These are phyloP conservation scores for Ceratobasidium sp. DNA, from an alignment of 1,284 basidiomycete genomes.

Conservation along the genomic window DNA sequence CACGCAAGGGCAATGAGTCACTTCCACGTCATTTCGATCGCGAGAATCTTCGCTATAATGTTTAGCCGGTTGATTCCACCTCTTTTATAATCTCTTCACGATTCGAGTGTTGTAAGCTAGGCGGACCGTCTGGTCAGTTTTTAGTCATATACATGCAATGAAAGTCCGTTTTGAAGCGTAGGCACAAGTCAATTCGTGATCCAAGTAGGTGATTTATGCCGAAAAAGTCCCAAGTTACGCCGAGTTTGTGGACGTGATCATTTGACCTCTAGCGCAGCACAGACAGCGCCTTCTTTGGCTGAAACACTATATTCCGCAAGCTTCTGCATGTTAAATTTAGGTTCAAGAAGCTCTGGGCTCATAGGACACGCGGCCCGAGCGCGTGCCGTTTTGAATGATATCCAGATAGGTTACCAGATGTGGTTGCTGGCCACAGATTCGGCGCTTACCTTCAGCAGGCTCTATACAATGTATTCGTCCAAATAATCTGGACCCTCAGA, in stretches of 20 bases:
- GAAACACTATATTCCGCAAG: background rate
- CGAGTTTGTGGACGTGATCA: constrained; percentile 9
- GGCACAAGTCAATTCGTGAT: background rate
- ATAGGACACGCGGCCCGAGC: background rate
- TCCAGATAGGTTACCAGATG: background rate
- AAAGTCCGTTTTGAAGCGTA: background rate
- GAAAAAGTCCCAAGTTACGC: constrained; percentile 15
- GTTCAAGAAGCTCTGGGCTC: background rate
- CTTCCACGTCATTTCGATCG: constrained; percentile 14
- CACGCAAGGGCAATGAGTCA: constrained; percentile 6
- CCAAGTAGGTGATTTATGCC: background rate
- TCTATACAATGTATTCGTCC: no score
- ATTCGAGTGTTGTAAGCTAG: background rate
- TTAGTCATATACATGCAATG: background rate
- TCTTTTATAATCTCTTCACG: background rate
- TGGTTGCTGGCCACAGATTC: background rate
- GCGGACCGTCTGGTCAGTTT: background rate
- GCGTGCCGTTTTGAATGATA: background rate
- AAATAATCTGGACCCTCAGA: no score
- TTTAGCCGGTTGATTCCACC: background rate
- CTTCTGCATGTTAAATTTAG: constrained; percentile 14
- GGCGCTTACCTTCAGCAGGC: no score
- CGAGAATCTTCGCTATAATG: no score
- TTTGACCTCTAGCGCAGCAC: background rate
- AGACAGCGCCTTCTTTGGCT: background rate